phyloP scores from a whole-genome alignment of 2,329 filamentous ascomycete genomes.

The Neofusicoccum kwambonambiense region DNA sequence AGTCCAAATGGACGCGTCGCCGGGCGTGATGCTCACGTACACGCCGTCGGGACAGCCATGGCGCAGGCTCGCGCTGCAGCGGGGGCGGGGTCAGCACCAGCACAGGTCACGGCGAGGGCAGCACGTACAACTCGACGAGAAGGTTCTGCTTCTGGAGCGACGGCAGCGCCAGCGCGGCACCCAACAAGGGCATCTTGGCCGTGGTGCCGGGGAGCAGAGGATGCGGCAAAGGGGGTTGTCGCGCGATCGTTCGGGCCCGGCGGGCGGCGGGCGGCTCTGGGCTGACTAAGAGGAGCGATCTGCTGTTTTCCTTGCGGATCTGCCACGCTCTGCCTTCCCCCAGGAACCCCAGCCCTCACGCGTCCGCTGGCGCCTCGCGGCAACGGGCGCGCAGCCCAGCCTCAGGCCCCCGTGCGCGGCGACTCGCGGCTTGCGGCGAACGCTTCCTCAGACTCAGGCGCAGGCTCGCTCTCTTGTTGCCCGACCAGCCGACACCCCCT shows the following conservation, averaged over 20 bases:
- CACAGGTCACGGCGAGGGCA: constrained; percentile 20
- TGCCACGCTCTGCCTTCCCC: not conserved
- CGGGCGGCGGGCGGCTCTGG: not conserved
- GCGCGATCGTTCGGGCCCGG: not conserved
- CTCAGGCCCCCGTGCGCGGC: not conserved
- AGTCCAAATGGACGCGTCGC: constrained; percentile 78
- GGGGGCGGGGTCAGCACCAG: not conserved
- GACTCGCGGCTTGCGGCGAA: constrained; percentile 5
- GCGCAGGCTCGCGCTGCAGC: constrained; percentile 70
- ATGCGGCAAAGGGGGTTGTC: constrained; percentile 1
- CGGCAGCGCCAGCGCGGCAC: constrained; percentile 23
- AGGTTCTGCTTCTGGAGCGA: constrained; percentile 72
- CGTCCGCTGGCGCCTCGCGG: not conserved
- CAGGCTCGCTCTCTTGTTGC: not conserved
- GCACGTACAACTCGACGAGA: constrained; percentile 74
- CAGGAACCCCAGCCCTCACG: not conserved
- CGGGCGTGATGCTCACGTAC: constrained; percentile 80
- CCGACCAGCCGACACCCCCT: not conserved
- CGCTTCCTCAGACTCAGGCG: not conserved
- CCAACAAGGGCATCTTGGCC: constrained; percentile 18
- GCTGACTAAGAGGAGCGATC: not conserved
- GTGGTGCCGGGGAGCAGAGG: constrained; percentile 6
- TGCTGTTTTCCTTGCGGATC: not conserved
- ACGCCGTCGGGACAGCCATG: constrained; percentile 81
- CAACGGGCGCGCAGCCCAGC: constrained; percentile 6